A percentile compares a stretch with the other conserved stretches of the same genome.
Conservation (phyloP, 2,329 filamentous ascomycete species). For the Trichophyton benhamiae region DNA sequence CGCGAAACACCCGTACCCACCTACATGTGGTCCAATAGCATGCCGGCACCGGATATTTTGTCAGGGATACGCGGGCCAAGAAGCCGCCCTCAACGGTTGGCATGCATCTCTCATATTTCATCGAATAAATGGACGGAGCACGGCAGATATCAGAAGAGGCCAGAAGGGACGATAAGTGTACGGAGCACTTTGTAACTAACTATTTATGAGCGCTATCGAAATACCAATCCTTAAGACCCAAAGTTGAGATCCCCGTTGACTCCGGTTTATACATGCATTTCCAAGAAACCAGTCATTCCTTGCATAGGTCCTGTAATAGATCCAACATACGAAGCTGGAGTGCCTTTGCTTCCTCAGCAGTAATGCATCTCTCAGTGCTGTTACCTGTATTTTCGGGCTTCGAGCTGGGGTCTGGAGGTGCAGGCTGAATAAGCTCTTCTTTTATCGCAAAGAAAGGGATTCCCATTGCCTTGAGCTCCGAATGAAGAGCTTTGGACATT, state of each 20-base stretch:
- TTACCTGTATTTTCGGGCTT: background rate
- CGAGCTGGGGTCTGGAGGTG: background rate
- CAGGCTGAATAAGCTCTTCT: conserved; percentile 27
- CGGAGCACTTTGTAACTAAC: no score
- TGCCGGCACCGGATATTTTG: background rate
- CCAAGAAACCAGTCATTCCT: conserved; percentile 16
- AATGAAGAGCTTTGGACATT: conserved; percentile 48
- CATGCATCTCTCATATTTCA: no score
- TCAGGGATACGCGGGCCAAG: background rate
- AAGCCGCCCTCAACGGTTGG: background rate
- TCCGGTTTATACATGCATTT: background rate
- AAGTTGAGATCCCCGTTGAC: background rate
- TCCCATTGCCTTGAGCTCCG: conserved; percentile 44
- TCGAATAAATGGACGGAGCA: background rate
- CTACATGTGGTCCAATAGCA: background rate
- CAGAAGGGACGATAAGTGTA: background rate
- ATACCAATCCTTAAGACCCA: background rate
- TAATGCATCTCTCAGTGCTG: conserved; percentile 21
- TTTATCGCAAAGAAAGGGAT: conserved; percentile 50
- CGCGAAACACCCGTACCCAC: conserved; percentile 3
- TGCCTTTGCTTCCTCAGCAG: conserved; percentile 30
- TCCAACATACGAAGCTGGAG: conserved; percentile 39
- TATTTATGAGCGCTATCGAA: background rate
- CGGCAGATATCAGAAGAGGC: background rate
- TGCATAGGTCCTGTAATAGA: conserved; percentile 41